Conservation (phyloP, 176 grass and related monocot genomes). For the Oryza coarctata region DNA sequence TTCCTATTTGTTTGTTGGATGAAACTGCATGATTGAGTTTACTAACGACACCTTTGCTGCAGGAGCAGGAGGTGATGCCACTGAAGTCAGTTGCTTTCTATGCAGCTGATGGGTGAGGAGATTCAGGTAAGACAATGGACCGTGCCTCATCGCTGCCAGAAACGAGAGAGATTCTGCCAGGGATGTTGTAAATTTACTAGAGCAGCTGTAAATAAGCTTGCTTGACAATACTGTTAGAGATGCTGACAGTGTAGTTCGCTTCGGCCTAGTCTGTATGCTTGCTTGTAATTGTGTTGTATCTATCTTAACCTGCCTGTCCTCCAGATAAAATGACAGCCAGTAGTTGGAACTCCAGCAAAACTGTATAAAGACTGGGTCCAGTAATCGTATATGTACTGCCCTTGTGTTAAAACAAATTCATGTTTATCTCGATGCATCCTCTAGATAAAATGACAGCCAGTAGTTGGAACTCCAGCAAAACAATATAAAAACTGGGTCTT, state of each 20-base stretch:
- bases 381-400: neutral
- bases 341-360: neutral
- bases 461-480: too few species aligned
- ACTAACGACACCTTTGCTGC: neutral
- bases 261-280: neutral
- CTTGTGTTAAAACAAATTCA: neutral
- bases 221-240: constrained; percentile 32
- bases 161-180: neutral
- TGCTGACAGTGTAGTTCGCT: constrained; percentile 20
- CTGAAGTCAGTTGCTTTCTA: constrained; percentile 74
- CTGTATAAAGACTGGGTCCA: neutral
- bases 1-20: neutral
- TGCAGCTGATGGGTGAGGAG: constrained; percentile 50
- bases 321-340: neutral
- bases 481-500: too few species aligned
- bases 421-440: neutral
- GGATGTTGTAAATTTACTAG: constrained; percentile 48
- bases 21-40: neutral
- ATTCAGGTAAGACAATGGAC: neutral
- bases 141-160: neutral
- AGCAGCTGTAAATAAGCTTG: constrained; percentile 64
- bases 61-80: constrained; percentile 70
- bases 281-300: neutral
- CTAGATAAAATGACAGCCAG: too few species aligned
- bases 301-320: neutral